Conservation (phyloP, 441 rosid species). For the Gossypium davidsonii region DNA sequence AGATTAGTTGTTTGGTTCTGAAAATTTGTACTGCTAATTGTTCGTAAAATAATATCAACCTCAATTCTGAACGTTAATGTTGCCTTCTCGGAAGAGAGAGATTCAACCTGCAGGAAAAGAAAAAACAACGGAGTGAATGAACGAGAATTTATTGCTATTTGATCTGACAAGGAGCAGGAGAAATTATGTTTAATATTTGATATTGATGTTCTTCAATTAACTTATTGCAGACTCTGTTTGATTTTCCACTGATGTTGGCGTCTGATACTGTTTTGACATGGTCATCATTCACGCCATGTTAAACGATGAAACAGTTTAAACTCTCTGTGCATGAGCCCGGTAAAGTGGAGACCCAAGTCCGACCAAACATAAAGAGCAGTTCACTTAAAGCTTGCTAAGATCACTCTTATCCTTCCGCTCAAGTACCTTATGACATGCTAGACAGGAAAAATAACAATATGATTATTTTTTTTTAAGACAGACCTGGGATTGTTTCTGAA, state of each 20-base stretch:
- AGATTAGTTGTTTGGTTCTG: slow-evolving; percentile 4
- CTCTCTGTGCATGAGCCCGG: background rate
- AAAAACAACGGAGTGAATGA: slow-evolving; percentile 13
- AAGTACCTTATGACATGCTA: background rate
- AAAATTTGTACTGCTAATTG: background rate
- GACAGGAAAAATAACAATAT: background rate
- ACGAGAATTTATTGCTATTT: background rate
- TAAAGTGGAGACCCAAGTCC: background rate
- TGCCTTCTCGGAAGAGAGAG: slow-evolving; percentile 90
- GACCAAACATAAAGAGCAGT: background rate
- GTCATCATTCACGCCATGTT: background rate
- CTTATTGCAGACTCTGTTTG: background rate
- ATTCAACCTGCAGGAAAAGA: slow-evolving; percentile 57
- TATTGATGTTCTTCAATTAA: background rate
- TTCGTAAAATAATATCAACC: slow-evolving; percentile 32
- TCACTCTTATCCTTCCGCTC: background rate
- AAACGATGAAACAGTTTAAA: background rate
- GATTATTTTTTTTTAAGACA: slow-evolving; percentile 2
- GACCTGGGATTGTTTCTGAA: slow-evolving; percentile 97
- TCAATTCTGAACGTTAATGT: slow-evolving; percentile 79
- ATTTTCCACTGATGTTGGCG: background rate
- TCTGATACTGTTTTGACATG: background rate
- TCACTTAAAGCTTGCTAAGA: background rate
- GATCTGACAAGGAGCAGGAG: background rate
- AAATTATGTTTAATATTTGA: background rate